phyloP scores from a whole-genome alignment of 2,329 filamentous ascomycete species.

The Monosporascus sp. region DNA sequence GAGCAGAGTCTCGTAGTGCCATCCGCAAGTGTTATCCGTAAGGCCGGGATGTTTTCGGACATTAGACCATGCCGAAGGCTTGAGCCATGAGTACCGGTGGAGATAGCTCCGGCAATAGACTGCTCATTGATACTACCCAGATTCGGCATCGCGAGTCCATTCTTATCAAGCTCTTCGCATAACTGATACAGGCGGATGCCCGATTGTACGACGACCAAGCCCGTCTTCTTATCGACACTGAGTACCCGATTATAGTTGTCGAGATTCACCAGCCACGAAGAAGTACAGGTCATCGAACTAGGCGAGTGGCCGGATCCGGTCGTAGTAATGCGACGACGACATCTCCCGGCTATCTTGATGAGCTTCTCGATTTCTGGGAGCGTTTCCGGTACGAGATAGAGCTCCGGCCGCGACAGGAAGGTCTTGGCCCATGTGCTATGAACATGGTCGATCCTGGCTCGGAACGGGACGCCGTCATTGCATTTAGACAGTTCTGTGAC shows the following conservation, averaged over 20 bases:
- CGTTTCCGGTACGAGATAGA: constrained; percentile 81
- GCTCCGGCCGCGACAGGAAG: constrained; percentile 81
- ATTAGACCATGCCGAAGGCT: constrained; percentile 78
- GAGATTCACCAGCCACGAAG: constrained; percentile 90
- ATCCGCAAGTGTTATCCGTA: constrained; percentile 78
- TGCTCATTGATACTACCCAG: constrained; percentile 94
- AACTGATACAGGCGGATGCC: constrained; percentile 78
- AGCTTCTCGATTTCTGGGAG: constrained; percentile 78
- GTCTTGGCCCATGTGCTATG: constrained; percentile 96
- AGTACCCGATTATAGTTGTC: constrained; percentile 74
- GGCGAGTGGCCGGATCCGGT: constrained; percentile 93
- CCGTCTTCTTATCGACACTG: constrained; percentile 59
- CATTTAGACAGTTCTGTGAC: constrained; percentile 18
- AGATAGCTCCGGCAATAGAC: constrained; percentile 85
- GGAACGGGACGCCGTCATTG: constrained; percentile 60
- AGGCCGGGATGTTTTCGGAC: constrained; percentile 66
- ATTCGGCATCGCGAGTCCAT: constrained; percentile 82
- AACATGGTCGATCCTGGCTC: constrained; percentile 62
- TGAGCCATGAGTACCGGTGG: constrained; percentile 89
- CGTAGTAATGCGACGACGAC: constrained; percentile 74
- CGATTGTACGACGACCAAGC: constrained; percentile 72
- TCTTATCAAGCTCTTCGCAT: constrained; percentile 64
- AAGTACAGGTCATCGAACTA: constrained; percentile 86
- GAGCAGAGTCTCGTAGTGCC: constrained; percentile 68
- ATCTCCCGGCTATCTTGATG: constrained; percentile 72